phyloP scores from a whole-genome alignment of 768 basidiomycete species.

The Termitomyces sp. region DNA sequence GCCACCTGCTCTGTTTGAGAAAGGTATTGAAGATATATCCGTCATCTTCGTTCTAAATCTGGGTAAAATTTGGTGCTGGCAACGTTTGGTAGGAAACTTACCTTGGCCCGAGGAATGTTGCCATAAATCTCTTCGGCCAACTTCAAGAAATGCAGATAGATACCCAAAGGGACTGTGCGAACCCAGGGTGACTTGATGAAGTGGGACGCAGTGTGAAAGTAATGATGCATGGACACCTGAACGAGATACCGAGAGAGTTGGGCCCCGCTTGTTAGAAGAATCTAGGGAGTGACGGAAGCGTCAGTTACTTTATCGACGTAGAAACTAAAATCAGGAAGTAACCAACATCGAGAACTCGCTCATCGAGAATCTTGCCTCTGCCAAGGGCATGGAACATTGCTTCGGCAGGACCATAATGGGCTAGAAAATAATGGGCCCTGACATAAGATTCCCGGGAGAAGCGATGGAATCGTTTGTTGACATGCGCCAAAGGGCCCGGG shows the following conservation, averaged over 20 bases:
- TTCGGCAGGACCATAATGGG: slow-evolving; percentile 64
- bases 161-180: slow-evolving; percentile 52
- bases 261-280: slow-evolving; percentile 69
- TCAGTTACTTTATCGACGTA: slow-evolving; percentile 8
- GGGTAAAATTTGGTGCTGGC: slow-evolving; percentile 4
- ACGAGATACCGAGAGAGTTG: slow-evolving; percentile 76
- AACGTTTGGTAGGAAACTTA: slow-evolving; percentile 15
- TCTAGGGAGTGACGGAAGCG: slow-evolving; percentile 34
- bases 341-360: slow-evolving; percentile 67
- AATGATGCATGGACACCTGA: slow-evolving; percentile 76
- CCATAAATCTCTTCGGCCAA: slow-evolving; percentile 55
- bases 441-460: slow-evolving; percentile 74
- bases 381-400: slow-evolving; percentile 75
- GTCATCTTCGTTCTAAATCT: slow-evolving; percentile 62
- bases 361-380: slow-evolving; percentile 59
- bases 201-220: slow-evolving; percentile 65
- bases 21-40: slow-evolving; percentile 60
- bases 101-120: slow-evolving; percentile 61
- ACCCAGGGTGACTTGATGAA: slow-evolving; percentile 78
- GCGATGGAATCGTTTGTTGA: slow-evolving; percentile 52
- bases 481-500: slow-evolving; percentile 53
- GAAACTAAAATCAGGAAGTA: slow-evolving; percentile 17
- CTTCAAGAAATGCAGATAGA: slow-evolving; percentile 61
- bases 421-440: slow-evolving; percentile 73
- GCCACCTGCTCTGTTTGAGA: slow-evolving; percentile 64